A percentile compares a stretch with the other conserved stretches of the same genome.
Evolutionary conservation across 2,329 filamentous ascomycete species (phyloP).

Genomic region (Pseudogymnoascus sp.): DNA sequence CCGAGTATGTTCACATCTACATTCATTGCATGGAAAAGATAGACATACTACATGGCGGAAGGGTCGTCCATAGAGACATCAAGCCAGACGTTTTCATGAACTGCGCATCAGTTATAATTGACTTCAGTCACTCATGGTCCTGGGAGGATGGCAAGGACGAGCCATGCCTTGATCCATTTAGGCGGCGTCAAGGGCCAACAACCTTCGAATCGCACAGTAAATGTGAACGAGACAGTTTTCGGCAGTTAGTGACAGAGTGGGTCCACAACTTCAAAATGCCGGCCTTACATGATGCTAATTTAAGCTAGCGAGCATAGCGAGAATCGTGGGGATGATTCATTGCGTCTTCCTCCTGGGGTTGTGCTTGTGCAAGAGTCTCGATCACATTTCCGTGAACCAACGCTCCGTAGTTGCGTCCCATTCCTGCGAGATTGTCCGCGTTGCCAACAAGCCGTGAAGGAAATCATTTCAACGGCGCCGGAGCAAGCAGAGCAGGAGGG

Average conservation of each 20-base stretch:
- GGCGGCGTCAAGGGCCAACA: neutral
- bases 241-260: neutral
- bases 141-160: neutral
- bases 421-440: neutral
- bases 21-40: slow-evolving; percentile 1
- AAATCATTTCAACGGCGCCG: neutral
- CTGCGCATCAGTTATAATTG: neutral
- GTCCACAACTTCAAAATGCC: neutral
- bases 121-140: neutral
- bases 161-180: neutral
- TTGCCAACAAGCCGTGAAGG: neutral
- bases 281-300: neutral
- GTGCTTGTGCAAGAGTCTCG: too few species aligned
- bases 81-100: neutral
- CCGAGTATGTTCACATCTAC: neutral
- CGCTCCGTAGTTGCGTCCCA: neutral
- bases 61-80: neutral
- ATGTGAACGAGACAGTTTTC: neutral
- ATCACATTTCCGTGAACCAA: neutral
- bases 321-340: neutral
- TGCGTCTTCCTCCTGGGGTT: neutral
- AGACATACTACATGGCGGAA: neutral
- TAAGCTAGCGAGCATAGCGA: neutral
- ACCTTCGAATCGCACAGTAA: neutral
- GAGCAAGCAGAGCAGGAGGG: neutral